These are phyloP conservation scores for Fusarium coicis DNA, from an alignment of 2,329 filamentous ascomycete genomes.

Conservation along the genomic window DNA sequence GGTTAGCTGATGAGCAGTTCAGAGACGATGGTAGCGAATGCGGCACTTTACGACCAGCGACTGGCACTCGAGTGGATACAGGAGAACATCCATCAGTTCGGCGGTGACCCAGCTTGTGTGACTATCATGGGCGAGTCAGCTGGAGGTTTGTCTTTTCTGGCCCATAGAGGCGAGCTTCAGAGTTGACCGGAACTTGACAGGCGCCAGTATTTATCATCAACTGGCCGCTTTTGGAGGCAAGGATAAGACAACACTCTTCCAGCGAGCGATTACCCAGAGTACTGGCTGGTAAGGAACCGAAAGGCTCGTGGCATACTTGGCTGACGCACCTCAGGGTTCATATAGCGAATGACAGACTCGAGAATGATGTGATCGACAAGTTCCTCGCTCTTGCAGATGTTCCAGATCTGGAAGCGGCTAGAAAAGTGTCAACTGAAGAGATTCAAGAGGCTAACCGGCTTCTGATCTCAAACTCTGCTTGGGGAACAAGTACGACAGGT, in stretches of 20 bases:
- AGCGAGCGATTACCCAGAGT: not conserved
- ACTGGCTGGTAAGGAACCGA: not conserved
- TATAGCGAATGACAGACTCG: not conserved
- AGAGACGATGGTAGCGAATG: not conserved
- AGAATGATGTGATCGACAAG: not conserved
- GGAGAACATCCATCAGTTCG: not conserved
- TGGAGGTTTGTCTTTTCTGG: not conserved
- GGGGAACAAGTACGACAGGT: not conserved
- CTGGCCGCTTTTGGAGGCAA: not conserved
- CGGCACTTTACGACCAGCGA: not conserved
- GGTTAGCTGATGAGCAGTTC: not conserved
- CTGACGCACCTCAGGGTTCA: not conserved
- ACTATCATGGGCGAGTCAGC: not conserved
- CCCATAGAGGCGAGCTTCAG: not conserved
- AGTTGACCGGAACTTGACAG: not conserved
- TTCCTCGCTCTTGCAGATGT: not conserved
- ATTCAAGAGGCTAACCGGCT: not conserved
- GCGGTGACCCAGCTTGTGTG: not conserved
- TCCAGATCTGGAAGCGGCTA: not conserved
- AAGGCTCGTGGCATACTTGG: accelerated
- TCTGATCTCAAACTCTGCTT: not conserved
- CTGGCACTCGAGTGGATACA: not conserved
- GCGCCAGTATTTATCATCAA: not conserved
- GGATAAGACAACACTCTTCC: not conserved
- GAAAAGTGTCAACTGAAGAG: not conserved